phyloP scores from a whole-genome alignment of 176 grass and related monocot genomes.

The Triticum turgidum region DNA sequence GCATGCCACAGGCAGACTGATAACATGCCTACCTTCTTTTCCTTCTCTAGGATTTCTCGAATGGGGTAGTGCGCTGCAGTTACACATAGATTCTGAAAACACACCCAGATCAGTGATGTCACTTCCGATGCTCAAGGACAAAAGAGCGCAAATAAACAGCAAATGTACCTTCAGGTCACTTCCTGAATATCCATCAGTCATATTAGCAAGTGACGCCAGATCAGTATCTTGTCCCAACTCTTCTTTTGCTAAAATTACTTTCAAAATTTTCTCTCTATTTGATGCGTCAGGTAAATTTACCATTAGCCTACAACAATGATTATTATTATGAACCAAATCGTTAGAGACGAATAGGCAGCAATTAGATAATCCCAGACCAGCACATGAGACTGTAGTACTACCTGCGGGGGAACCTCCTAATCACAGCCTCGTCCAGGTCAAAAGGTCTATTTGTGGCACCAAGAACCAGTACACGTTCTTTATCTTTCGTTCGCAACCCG shows the following conservation, averaged over 20 bases:
- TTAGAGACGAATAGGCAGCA: slow-evolving; percentile 6
- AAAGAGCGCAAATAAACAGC: slow-evolving; percentile 18
- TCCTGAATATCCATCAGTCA: slow-evolving; percentile 99
- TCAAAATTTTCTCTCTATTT: slow-evolving; percentile 96
- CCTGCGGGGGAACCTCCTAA: slow-evolving; percentile 98
- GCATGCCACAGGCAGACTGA: slow-evolving; percentile 8
- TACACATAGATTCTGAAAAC: slow-evolving; percentile 87
- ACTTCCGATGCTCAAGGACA: neutral
- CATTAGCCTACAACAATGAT: slow-evolving; percentile 82
- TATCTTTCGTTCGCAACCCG: slow-evolving; percentile 95
- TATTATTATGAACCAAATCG: slow-evolving; percentile 14
- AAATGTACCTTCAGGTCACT: slow-evolving; percentile 93
- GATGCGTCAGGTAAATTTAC: slow-evolving; percentile 93
- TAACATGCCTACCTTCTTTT: slow-evolving; percentile 79
- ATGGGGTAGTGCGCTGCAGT: slow-evolving; percentile 96
- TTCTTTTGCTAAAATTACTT: slow-evolving; percentile 97
- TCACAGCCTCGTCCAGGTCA: slow-evolving; percentile 99
- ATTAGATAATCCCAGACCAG: neutral
- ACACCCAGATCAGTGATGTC: slow-evolving; percentile 11
- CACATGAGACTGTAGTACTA: slow-evolving; percentile 20
- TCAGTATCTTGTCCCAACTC: slow-evolving; percentile 63
- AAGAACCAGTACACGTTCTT: slow-evolving; percentile 94
- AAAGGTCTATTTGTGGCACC: slow-evolving; percentile 98
- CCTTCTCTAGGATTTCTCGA: slow-evolving; percentile 96
- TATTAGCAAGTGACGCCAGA: slow-evolving; percentile 82